phyloP scores from a whole-genome alignment of 2,329 filamentous ascomycete genomes.

The Colletotrichum tamarilloi region DNA sequence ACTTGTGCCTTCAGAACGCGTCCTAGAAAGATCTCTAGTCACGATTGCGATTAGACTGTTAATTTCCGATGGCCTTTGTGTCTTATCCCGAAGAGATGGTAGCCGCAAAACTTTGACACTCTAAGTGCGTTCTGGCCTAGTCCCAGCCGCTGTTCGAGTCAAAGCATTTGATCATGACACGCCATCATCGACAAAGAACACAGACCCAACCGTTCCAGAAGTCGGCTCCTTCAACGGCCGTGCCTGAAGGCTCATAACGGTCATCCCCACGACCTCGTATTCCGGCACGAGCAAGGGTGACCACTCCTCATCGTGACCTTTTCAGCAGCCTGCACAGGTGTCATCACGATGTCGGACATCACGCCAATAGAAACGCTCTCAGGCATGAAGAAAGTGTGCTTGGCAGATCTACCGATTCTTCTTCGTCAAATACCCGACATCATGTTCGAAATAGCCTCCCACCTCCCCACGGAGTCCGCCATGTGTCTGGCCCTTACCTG shows the following conservation, averaged over 20 bases:
- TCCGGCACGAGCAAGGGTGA: no score
- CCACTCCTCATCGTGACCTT: neutral
- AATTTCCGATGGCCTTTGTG: neutral
- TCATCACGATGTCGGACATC: neutral
- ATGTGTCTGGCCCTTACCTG: constrained; percentile 26
- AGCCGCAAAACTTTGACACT: neutral
- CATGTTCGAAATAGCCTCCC: constrained; percentile 24
- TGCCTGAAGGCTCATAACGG: neutral
- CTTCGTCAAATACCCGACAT: constrained; percentile 26
- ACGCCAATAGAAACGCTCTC: neutral
- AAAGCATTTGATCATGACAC: neutral
- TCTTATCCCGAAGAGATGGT: neutral
- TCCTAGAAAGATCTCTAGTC: neutral
- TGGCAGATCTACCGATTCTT: neutral
- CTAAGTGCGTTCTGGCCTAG: neutral
- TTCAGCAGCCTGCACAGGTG: neutral
- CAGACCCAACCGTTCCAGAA: neutral
- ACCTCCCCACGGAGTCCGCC: constrained; percentile 26
- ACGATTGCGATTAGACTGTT: neutral
- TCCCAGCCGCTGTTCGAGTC: neutral
- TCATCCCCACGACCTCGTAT: neutral
- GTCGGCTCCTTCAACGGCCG: neutral
- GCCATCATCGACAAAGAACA: neutral
- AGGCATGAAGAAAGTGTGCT: neutral
- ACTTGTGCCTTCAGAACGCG: neutral